These are phyloP conservation scores for Niebla homalea DNA, from an alignment of 495 filamentous ascomycete genomes.

Conservation along the genomic window DNA sequence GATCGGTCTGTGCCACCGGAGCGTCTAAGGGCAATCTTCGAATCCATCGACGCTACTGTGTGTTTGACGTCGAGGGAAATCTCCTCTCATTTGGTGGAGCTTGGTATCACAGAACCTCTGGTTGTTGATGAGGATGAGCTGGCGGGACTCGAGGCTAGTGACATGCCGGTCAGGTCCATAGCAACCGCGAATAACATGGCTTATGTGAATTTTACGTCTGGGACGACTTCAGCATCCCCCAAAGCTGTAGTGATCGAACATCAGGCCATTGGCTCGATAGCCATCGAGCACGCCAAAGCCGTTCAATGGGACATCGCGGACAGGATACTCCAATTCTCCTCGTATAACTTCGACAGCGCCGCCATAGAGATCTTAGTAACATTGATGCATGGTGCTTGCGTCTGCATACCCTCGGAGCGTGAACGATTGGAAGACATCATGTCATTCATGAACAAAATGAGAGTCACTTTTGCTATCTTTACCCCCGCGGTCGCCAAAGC, in stretches of 20 bases:
- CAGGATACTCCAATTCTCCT: constrained; percentile 40
- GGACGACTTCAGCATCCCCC: constrained; percentile 33
- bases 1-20: constrained; percentile 42
- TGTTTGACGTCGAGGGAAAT: neutral
- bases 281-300: constrained; percentile 27
- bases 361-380: constrained; percentile 35
- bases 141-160: neutral
- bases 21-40: constrained; percentile 38
- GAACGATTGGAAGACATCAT: constrained; percentile 38
- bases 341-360: constrained; percentile 38
- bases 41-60: constrained; percentile 30
- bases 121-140: neutral
- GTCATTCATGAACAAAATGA: constrained; percentile 32
- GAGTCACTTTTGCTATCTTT: constrained; percentile 34
- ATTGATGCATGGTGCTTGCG: constrained; percentile 38
- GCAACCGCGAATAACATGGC: neutral
- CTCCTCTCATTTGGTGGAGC: constrained; percentile 6
- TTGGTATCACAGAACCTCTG: neutral
- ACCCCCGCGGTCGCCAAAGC: constrained; percentile 39
- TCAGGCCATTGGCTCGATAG: constrained; percentile 30
- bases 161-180: neutral
- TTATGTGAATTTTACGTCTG: neutral
- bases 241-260: constrained; percentile 37
- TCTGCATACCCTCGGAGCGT: constrained; percentile 47
- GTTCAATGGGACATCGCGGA: constrained; percentile 21